Evolutionary conservation across 441 rosid genomes (phyloP).

Genomic region (Eutrema salsugineum): DNA sequence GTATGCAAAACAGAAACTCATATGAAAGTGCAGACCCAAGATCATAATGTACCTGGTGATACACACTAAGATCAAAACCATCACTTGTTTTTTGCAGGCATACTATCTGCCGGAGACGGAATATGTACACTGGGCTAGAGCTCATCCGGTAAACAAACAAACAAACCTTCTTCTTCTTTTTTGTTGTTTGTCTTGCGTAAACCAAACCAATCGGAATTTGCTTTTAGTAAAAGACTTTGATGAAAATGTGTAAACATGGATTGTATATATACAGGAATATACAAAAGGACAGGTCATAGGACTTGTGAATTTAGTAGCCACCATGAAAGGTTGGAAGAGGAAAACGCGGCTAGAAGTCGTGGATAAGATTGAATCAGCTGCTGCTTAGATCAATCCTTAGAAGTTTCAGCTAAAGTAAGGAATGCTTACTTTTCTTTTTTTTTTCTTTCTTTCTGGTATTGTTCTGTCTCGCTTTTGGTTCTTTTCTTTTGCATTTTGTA

Average conservation of each 20-base stretch:
- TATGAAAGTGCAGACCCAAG: not conserved
- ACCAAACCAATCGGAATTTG: not conserved
- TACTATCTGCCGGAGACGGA: conserved; percentile 97
- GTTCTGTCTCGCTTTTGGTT: conserved; percentile 35
- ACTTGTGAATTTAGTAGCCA: conserved; percentile 81
- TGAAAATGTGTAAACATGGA: not conserved
- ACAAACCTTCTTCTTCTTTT: not conserved
- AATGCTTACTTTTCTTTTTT: not conserved
- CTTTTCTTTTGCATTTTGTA: conserved; percentile 16
- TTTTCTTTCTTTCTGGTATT: conserved; percentile 18
- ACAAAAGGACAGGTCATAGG: conserved; percentile 74
- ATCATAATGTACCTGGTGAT: not conserved
- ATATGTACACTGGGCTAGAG: conserved; percentile 92
- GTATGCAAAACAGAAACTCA: conserved; percentile 34
- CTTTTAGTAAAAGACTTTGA: not conserved
- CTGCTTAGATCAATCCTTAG: conserved; percentile 15
- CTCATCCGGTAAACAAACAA: conserved; percentile 69
- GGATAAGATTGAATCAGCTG: conserved; percentile 77
- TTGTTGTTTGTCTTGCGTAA: not conserved
- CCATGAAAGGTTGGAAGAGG: conserved; percentile 98
- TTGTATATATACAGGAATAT: conserved; percentile 56
- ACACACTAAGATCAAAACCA: not conserved
- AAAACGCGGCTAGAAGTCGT: conserved; percentile 77
- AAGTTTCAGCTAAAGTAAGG: conserved; percentile 2
- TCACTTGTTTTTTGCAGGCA: conserved; percentile 49